Percentiles rank a stretch among this genome's conserved stretches.
Conservation (phyloP, 2,329 filamentous ascomycete genomes). For the Arthroderma sp. region DNA sequence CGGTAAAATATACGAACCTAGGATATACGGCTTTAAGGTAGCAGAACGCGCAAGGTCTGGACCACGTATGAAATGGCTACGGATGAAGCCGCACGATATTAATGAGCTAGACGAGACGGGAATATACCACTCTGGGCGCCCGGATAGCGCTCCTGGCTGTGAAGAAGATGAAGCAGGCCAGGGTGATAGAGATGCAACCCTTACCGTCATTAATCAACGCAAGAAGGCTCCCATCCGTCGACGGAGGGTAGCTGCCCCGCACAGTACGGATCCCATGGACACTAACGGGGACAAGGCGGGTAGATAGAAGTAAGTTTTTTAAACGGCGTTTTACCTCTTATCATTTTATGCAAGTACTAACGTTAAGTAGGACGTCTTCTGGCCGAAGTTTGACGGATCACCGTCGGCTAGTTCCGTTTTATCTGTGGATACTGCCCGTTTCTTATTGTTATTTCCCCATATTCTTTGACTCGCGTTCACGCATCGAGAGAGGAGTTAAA, state of each 20-base stretch:
- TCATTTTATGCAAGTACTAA: background rate
- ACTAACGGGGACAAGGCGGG: slow-evolving; percentile 23
- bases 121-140: slow-evolving; percentile 26
- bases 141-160: slow-evolving; percentile 18
- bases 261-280: slow-evolving; percentile 24
- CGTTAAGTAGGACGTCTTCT: background rate
- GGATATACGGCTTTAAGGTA: slow-evolving; percentile 93
- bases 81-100: slow-evolving; percentile 68
- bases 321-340: background rate
- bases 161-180: slow-evolving; percentile 22
- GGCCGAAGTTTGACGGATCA: background rate
- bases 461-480: slow-evolving; percentile 3
- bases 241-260: slow-evolving; percentile 20
- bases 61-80: slow-evolving; percentile 92
- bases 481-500: slow-evolving; percentile 5
- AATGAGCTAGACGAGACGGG: slow-evolving; percentile 66
- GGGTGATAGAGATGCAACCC: slow-evolving; percentile 27
- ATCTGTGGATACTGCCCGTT: background rate
- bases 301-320: slow-evolving; percentile 7
- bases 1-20: slow-evolving; percentile 80
- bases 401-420: background rate
- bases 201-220: slow-evolving; percentile 30
- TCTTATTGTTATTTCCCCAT: background rate
- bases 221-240: slow-evolving; percentile 35
- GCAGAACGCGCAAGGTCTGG: slow-evolving; percentile 81